Evolutionary conservation across 177 flowering plant genomes (phyloP).

Genomic region (Vitis hybrid): DNA sequence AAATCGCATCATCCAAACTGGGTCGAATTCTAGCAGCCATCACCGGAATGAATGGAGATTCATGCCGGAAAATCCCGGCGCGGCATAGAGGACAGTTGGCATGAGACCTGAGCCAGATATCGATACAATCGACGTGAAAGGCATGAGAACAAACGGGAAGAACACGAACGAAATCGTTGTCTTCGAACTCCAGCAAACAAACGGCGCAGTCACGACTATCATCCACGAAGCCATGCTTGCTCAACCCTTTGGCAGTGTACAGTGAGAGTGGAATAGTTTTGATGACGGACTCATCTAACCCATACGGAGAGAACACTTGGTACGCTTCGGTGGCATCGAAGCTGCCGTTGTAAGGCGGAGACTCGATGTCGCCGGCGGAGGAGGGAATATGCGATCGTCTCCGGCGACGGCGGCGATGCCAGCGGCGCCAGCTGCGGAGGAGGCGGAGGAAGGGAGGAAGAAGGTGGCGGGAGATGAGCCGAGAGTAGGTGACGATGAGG

Average conservation of each 20-base stretch:
- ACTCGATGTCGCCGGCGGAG: slow-evolving; percentile 45
- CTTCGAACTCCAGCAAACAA: slow-evolving; percentile 84
- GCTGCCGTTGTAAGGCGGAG: slow-evolving; percentile 35
- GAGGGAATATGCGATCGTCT: slow-evolving; percentile 28
- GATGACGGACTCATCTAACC: slow-evolving; percentile 85
- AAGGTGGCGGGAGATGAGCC: slow-evolving; percentile 72
- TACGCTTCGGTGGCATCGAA: slow-evolving; percentile 28
- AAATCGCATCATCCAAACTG: slow-evolving; percentile 58
- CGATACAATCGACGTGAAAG: slow-evolving; percentile 94
- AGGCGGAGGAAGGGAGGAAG: slow-evolving; percentile 39
- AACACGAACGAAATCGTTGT: slow-evolving; percentile 77
- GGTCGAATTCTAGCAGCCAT: slow-evolving; percentile 92
- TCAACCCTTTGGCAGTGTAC: slow-evolving; percentile 30
- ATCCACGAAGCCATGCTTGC: slow-evolving; percentile 13
- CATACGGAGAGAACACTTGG: slow-evolving; percentile 62
- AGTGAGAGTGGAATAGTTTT: slow-evolving; percentile 78
- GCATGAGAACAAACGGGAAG: slow-evolving; percentile 83
- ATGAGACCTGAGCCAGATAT: slow-evolving; percentile 86
- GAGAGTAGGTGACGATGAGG: slow-evolving; percentile 74
- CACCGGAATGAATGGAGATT: slow-evolving; percentile 78
- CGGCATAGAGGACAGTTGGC: slow-evolving; percentile 97
- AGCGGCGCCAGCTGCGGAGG: slow-evolving; percentile 39
- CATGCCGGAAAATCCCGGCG: slow-evolving; percentile 60
- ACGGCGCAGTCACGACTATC: slow-evolving; percentile 71
- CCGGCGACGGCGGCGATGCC: slow-evolving; percentile 46